A percentile compares a stretch with the other conserved stretches of the same genome.
These are phyloP conservation scores for Lachnellula suecica DNA, from an alignment of 2,329 filamentous ascomycete species.

Conservation along the genomic window DNA sequence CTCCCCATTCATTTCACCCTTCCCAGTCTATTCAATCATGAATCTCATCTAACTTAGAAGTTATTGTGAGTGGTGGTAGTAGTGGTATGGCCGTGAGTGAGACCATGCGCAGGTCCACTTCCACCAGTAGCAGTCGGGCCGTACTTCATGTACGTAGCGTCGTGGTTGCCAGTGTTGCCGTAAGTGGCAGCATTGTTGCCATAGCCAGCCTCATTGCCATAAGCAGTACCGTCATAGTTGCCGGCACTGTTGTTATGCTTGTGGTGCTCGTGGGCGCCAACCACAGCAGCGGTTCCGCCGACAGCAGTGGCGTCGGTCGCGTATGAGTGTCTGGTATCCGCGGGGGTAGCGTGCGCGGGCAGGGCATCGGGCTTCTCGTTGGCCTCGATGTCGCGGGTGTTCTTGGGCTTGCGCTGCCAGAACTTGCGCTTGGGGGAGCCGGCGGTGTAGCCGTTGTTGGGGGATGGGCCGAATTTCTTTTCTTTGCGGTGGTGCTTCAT, in stretches of 20 bases:
- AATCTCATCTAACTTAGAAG: too few relatives aligned
- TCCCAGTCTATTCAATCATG: too few relatives aligned
- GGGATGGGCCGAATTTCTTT: conserved; percentile 68
- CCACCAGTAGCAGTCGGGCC: not conserved
- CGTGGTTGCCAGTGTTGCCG: not conserved
- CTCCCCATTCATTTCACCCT: not conserved
- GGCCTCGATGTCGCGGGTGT: conserved; percentile 16
- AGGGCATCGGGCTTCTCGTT: conserved; percentile 34
- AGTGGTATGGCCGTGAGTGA: too few relatives aligned
- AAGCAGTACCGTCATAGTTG: too few relatives aligned
- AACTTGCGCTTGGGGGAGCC: conserved; percentile 45
- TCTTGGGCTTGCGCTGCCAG: conserved; percentile 29
- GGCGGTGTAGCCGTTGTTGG: conserved; percentile 66
- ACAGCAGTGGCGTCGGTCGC: conserved; percentile 30
- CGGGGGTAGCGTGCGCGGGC: conserved; percentile 38
- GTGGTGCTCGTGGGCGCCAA: too few relatives aligned
- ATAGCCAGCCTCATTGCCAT: too few relatives aligned
- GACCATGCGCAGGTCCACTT: not conserved
- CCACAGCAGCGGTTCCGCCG: too few relatives aligned
- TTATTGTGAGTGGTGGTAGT: too few relatives aligned
- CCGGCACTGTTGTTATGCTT: too few relatives aligned
- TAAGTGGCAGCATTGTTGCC: not conserved
- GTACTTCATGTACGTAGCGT: not conserved
- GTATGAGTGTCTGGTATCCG: conserved; percentile 32
- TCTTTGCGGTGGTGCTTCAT: conserved; percentile 71